Percentiles rank a stretch among this genome's conserved stretches.
Evolutionary conservation across 306 rosid species (phyloP).

Genomic region (Prunus mira): DNA sequence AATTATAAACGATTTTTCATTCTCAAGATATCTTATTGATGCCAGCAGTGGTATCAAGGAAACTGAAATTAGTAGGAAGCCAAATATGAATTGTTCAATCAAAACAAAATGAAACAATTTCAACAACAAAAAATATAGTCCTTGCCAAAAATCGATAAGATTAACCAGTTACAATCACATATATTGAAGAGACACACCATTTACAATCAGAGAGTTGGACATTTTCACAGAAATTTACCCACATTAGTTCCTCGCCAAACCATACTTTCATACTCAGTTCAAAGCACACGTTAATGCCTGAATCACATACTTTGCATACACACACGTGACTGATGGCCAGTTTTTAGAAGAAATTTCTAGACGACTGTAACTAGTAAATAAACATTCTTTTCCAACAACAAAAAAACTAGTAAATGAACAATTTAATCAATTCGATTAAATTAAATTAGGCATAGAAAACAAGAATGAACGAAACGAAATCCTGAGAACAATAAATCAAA

Average conservation of each 20-base stretch:
- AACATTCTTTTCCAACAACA: not conserved
- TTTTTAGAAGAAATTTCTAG: not conserved
- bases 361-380: not conserved
- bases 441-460: not conserved
- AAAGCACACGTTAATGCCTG: too few relatives aligned
- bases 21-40: not conserved
- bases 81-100: not conserved
- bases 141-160: not conserved
- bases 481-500: not conserved
- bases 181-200: not conserved
- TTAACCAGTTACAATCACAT: not conserved
- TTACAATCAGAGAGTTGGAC: not conserved
- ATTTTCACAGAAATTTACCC: not conserved
- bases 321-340: not conserved
- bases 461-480: slow-evolving; percentile 6
- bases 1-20: not conserved
- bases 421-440: not conserved
- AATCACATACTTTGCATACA: too few relatives aligned
- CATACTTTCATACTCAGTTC: not conserved
- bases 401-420: not conserved
- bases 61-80: not conserved
- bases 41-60: not conserved
- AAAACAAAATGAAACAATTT: not conserved
- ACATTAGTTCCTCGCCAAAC: not conserved
- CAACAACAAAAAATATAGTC: not conserved